Percentiles rank a stretch among this genome's conserved stretches.
Evolutionary conservation across 225 moss, liverwort and hornwort genomes (phyloP).

Genomic region (Asterella californica): DNA sequence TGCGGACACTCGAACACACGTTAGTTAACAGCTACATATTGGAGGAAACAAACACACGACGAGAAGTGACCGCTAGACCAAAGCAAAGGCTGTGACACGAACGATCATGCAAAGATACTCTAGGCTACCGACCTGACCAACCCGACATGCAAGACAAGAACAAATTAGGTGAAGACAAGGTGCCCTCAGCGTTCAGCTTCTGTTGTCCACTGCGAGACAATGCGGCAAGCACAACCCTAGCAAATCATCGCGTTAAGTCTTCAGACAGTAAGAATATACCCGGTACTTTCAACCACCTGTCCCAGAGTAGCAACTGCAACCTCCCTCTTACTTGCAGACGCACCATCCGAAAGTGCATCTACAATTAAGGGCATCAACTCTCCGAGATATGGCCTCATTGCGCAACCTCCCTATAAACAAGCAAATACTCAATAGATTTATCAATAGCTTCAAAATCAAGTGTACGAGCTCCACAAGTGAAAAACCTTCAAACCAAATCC

Average conservation of each 20-base stretch:
- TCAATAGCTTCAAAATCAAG: neutral
- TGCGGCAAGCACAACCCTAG: neutral
- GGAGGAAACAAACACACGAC: neutral
- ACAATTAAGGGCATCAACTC: conserved; percentile 82
- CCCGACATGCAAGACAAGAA: neutral
- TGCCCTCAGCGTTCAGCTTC: neutral
- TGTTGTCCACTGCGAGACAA: neutral
- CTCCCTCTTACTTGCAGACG: conserved; percentile 85
- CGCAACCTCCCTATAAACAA: conserved; percentile 65
- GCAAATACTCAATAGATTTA: neutral
- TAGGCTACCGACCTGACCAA: neutral
- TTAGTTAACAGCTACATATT: neutral
- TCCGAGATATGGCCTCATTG: conserved; percentile 68
- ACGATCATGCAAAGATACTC: neutral
- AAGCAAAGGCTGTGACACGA: neutral
- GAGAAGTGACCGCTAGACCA: neutral
- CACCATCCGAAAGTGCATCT: conserved; percentile 86
- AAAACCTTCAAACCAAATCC: neutral
- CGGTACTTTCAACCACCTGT: conserved; percentile 94
- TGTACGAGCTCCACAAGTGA: too few species aligned
- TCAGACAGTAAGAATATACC: conserved; percentile 48
- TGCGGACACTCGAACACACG: conserved; percentile 30
- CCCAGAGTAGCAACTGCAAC: conserved; percentile 93
- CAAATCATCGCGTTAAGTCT: neutral
- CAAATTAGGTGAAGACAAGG: neutral